phyloP scores from a whole-genome alignment of 257 asterid species.

The Nicotiana sylvestris region DNA sequence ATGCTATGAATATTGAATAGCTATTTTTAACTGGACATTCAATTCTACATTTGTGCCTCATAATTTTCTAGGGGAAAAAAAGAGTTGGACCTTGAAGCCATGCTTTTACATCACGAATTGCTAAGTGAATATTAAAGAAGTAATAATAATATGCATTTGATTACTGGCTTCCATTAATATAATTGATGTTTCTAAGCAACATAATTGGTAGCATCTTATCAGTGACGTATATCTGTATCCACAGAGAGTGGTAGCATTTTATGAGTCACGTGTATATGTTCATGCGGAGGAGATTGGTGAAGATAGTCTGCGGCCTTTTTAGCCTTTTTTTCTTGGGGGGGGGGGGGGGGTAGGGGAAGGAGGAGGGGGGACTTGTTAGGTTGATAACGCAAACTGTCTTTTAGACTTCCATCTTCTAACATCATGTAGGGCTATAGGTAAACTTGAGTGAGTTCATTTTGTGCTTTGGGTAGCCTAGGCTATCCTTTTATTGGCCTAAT shows the following conservation, averaged over 20 bases:
- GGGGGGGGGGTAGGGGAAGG: not conserved
- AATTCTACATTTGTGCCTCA: not conserved
- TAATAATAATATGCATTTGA: not conserved
- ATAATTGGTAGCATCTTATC: not conserved
- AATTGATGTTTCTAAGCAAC: not conserved
- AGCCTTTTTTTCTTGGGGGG: not conserved
- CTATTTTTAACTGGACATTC: not conserved
- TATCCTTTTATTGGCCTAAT: not conserved
- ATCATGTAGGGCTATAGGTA: not conserved
- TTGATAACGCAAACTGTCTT: not conserved
- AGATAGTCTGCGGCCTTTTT: not conserved
- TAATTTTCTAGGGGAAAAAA: not conserved
- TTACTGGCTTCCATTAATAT: not conserved
- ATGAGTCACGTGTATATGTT: not conserved
- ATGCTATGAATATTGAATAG: not conserved
- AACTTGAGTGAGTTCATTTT: not conserved
- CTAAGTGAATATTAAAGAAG: not conserved
- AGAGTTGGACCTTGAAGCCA: not conserved
- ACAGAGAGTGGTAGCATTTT: not conserved
- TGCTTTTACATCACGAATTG: not conserved
- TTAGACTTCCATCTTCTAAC: not conserved
- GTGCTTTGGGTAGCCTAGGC: not conserved
- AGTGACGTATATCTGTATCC: not conserved
- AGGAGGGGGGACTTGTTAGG: not conserved
- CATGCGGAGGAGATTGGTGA: not conserved